Evolutionary conservation across 176 grass and related monocot species (phyloP).

Genomic region (Bothriochloa decipiens): DNA sequence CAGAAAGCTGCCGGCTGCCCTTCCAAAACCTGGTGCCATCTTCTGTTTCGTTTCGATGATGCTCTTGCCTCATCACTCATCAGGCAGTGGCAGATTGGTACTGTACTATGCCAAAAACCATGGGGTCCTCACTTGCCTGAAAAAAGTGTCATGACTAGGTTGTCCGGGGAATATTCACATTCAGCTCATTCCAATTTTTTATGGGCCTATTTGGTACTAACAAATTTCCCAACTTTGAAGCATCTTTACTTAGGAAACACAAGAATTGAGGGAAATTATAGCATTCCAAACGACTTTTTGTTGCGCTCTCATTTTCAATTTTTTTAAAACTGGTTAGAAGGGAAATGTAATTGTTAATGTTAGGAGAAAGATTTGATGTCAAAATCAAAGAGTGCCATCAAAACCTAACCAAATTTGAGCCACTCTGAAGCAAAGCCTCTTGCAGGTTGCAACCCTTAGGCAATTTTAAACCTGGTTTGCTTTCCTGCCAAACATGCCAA

Average conservation of each 20-base stretch:
- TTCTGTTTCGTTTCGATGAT: constrained; percentile 12
- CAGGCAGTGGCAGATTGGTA: not conserved
- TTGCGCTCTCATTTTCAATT: not conserved
- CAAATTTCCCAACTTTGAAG: not conserved
- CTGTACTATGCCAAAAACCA: not conserved
- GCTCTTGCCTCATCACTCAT: constrained; percentile 7
- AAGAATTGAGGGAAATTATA: no score
- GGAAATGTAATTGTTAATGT: not conserved
- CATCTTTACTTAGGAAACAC: no score
- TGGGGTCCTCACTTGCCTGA: not conserved
- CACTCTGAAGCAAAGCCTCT: constrained; percentile 42
- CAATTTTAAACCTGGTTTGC: constrained; percentile 47
- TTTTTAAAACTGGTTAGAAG: not conserved
- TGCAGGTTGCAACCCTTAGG: constrained; percentile 4
- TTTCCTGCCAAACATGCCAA: constrained; percentile 53
- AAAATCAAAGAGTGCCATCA: constrained; percentile 49
- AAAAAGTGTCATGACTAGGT: not conserved
- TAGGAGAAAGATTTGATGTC: constrained; percentile 38
- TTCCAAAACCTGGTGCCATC: constrained; percentile 27
- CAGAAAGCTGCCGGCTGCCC: constrained; percentile 12
- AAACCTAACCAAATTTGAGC: constrained; percentile 55
- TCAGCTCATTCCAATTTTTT: not conserved
- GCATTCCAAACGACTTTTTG: not conserved
- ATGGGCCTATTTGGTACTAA: not conserved
- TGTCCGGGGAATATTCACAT: not conserved